A percentile compares a stretch with the other conserved stretches of the same genome.
phyloP scores from a whole-genome alignment of 176 grass and related monocot species.

The Elaeis guineensis region DNA sequence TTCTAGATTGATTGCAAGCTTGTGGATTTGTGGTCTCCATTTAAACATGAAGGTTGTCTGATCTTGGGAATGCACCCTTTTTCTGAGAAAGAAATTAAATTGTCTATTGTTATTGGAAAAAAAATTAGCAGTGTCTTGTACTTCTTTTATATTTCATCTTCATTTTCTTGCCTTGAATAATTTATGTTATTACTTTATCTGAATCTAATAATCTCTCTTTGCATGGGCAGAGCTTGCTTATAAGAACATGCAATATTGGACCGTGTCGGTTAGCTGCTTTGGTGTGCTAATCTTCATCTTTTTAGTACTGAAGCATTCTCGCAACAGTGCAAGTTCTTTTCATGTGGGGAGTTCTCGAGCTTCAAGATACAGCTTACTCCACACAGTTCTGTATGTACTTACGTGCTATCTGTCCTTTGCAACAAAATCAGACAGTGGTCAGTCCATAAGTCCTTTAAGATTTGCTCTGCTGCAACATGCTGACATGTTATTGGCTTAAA shows the following conservation, averaged over 20 bases:
- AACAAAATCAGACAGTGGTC: conserved; percentile 55
- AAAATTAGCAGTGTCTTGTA: not conserved
- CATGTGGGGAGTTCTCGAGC: conserved; percentile 8
- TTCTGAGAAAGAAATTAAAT: too few species aligned
- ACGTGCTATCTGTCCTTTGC: conserved; percentile 30
- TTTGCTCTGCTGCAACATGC: too few species aligned
- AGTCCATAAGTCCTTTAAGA: conserved; percentile 1
- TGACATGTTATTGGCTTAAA: too few species aligned
- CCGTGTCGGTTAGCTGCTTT: conserved; percentile 48
- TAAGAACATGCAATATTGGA: conserved; percentile 82
- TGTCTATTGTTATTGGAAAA: too few species aligned
- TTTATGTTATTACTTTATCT: not conserved
- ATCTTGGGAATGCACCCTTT: too few species aligned
- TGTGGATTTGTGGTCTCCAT: too few species aligned
- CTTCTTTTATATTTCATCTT: not conserved
- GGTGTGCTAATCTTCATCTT: conserved; percentile 62
- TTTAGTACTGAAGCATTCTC: conserved; percentile 37
- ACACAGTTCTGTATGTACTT: conserved; percentile 28
- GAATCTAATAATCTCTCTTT: conserved; percentile 1
- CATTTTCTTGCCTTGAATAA: not conserved
- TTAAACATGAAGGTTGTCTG: too few species aligned
- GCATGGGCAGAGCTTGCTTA: conserved; percentile 48
- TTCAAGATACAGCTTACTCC: conserved; percentile 30
- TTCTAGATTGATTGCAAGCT: too few species aligned
- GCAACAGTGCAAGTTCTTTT: conserved; percentile 11